Base-by-base conservation (phyloP, 2,329 filamentous ascomycete species). In the Rhynchosporium graminicola region DNA sequence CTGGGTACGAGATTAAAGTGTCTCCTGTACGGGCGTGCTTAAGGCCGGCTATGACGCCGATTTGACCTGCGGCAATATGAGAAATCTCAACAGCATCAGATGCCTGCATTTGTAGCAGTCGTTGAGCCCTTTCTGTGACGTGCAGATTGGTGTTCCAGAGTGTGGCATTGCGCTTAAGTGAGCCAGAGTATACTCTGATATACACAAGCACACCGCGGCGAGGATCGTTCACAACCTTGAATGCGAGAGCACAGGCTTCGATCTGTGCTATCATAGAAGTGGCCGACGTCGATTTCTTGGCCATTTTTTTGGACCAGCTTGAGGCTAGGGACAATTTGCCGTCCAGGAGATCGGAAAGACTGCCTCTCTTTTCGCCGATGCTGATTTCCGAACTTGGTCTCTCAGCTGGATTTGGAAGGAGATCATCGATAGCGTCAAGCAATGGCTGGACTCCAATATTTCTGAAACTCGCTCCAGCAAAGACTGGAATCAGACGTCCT, bases 371-470 rank as follows among this genome's bases (percentile, higher is more conserved):
- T 43, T 77, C 75, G 0, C 86, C 88, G 3, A 93, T 78, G 57
- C 85, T 89, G 57, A 97, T 85, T 69, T 92, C 87, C 0, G 92
- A 84, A 71, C 94, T 89, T 8, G 91, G 90, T 20, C 91, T 83
- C 72, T 97, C 92, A 1, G 82, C 78, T 0, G 95, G 95, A 67
- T 87, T 91, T 0, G 95, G 95, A 2, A 98, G 81, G 51, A 97
- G 88, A 72, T 97, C 91, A 8, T 92, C 86, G 12, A 98, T 87
- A 43, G 91, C 91, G 74, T 98, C 92, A 59, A 98, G 83, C 28
- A 99, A 80, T 33, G 93, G 92, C 74, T 97, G 92, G 3, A 98
- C 92, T 7, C 95, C 95, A 65, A 98, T 91, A 68, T 98, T 97
- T 47, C 90, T 87, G 76, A 98, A 92, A 75, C 93, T 97, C 4